Conservation (phyloP, 1,284 basidiomycete species). For the Athelia psychrophila region DNA sequence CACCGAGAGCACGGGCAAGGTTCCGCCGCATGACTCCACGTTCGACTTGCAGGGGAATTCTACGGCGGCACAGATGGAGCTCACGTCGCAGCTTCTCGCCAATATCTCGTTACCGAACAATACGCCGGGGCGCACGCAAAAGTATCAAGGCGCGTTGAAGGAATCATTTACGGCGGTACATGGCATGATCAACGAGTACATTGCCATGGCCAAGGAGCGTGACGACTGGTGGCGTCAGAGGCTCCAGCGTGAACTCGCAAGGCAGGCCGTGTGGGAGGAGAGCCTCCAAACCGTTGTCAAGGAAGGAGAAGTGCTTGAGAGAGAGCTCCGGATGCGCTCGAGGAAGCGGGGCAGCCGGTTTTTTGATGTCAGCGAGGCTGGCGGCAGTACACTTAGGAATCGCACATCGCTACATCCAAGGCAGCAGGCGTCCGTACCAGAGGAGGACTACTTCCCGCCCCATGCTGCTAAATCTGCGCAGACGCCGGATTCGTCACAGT, state of each 20-base stretch:
- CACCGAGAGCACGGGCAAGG: conserved; percentile 35
- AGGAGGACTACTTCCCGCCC: conserved; percentile 18
- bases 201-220: conserved; percentile 74
- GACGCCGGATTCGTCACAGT: neutral
- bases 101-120: conserved; percentile 41
- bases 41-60: conserved; percentile 80
- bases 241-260: conserved; percentile 67
- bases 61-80: conserved; percentile 76
- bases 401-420: conserved; percentile 14
- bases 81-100: conserved; percentile 67
- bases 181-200: conserved; percentile 65
- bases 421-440: conserved; percentile 8
- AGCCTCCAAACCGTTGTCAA: conserved; percentile 84
- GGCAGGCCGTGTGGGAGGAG: conserved; percentile 89
- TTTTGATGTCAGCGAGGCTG: conserved; percentile 32
- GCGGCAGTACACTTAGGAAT: conserved; percentile 23
- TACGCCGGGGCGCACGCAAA: conserved; percentile 33
- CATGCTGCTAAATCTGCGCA: neutral
- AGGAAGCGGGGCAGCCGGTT: conserved; percentile 54
- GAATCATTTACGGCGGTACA: conserved; percentile 63
- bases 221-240: conserved; percentile 76
- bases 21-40: conserved; percentile 63
- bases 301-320: conserved; percentile 86
- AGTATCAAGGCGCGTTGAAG: conserved; percentile 57
- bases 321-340: conserved; percentile 66